Evolutionary conservation across 139 green algal species (phyloP).

Genomic region (Yamagishiella unicocca): DNA sequence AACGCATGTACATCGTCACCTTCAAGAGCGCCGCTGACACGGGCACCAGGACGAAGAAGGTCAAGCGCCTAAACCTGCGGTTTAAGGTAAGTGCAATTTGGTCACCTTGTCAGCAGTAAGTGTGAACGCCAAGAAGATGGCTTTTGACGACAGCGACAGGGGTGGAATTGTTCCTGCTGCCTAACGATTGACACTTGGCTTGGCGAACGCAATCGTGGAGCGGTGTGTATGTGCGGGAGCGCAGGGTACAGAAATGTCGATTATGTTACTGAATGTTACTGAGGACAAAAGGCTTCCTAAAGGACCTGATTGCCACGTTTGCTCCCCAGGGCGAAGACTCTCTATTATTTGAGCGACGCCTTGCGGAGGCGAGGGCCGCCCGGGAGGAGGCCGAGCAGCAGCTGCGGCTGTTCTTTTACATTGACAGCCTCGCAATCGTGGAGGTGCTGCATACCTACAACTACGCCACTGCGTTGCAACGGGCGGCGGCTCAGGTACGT

Average conservation of each 20-base stretch:
- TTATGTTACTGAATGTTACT: too few relatives aligned
- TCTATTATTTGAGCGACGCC: conserved; percentile 38
- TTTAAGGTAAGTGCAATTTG: conserved; percentile 60
- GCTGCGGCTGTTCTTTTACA: conserved; percentile 60
- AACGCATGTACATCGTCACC: conserved; percentile 43
- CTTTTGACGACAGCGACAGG: too few relatives aligned
- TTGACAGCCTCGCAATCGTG: conserved; percentile 53
- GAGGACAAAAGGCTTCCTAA: too few relatives aligned
- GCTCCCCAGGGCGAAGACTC: conserved; percentile 50
- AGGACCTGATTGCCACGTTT: too few relatives aligned
- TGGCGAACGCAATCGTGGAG: too few relatives aligned
- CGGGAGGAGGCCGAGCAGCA: conserved; percentile 57
- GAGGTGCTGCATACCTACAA: conserved; percentile 62
- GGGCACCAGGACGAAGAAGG: conserved; percentile 48
- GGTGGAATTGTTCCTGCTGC: too few relatives aligned
- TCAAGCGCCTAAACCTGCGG: conserved; percentile 63
- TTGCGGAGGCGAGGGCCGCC: conserved; percentile 48
- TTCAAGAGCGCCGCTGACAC: conserved; percentile 5
- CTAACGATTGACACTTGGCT: too few relatives aligned
- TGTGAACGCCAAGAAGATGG: too few relatives aligned
- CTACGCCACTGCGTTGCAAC: conserved; percentile 45
- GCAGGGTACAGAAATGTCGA: too few relatives aligned
- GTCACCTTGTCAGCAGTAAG: too few relatives aligned
- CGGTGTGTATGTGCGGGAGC: too few relatives aligned
- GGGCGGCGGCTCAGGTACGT: conserved; percentile 29